These are phyloP conservation scores for Phyllosticta citrichinensis DNA, from an alignment of 2,329 filamentous ascomycete genomes.

Conservation along the genomic window DNA sequence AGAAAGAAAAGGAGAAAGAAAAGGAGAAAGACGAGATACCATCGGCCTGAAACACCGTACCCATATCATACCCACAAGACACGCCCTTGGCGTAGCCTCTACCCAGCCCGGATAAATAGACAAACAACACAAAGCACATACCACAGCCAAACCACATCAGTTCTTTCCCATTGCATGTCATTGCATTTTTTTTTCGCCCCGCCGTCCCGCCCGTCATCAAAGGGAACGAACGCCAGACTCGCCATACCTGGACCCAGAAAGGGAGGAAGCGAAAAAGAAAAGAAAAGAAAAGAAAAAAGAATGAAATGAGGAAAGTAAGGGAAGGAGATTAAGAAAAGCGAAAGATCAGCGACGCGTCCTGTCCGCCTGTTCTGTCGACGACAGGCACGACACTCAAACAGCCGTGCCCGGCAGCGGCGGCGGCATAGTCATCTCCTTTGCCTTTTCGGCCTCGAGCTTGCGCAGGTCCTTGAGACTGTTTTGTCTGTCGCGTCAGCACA, in stretches of 20 bases:
- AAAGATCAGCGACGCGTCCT: neutral
- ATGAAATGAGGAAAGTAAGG: neutral
- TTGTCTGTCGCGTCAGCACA: neutral
- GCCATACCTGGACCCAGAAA: neutral
- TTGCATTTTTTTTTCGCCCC: too few species aligned
- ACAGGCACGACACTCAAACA: neutral
- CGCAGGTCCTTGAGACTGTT: constrained; percentile 6
- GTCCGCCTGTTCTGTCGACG: neutral
- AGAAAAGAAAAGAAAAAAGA: neutral
- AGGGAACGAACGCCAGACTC: too few species aligned
- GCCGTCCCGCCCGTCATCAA: too few species aligned
- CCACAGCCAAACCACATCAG: too few species aligned
- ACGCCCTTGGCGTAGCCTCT: too few species aligned
- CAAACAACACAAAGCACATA: too few species aligned
- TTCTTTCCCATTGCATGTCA: too few species aligned
- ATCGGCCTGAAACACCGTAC: too few species aligned
- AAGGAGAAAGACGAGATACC: too few species aligned
- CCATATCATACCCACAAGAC: too few species aligned
- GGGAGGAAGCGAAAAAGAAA: neutral
- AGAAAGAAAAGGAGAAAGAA: too few species aligned
- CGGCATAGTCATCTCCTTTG: constrained; percentile 9
- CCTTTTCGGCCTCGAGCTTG: constrained; percentile 9
- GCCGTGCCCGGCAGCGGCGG: constrained; percentile 9
- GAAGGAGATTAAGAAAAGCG: neutral
- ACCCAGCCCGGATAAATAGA: too few species aligned